Evolutionary conservation across 2,329 filamentous ascomycete genomes (phyloP).

Genomic region (Cladophialophora chaetospira): DNA sequence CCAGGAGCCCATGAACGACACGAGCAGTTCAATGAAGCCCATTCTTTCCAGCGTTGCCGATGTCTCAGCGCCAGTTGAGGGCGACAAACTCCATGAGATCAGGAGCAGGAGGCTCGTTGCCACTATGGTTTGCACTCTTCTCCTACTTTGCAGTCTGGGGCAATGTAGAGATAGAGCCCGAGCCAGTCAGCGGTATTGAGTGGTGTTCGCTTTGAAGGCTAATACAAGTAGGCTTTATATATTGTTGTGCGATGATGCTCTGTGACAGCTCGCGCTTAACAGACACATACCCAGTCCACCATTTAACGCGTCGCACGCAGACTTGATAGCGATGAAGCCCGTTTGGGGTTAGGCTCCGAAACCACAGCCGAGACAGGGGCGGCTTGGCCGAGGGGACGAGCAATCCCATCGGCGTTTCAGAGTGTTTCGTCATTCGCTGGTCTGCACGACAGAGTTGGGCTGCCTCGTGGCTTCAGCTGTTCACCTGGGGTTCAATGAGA

Average conservation of each 20-base stretch:
- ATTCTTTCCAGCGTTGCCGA: too few relatives aligned
- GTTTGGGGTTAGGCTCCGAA: neutral
- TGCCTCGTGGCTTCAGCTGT: constrained; percentile 19
- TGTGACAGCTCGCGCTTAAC: neutral
- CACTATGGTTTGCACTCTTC: too few relatives aligned
- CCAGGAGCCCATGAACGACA: too few relatives aligned
- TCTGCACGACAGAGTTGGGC: constrained; percentile 7
- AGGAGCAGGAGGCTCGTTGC: too few relatives aligned
- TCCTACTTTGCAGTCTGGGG: too few relatives aligned
- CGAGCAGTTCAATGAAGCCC: too few relatives aligned
- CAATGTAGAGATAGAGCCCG: too few relatives aligned
- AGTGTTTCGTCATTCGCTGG: constrained; percentile 17
- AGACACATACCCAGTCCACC: neutral
- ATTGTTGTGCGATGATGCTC: neutral
- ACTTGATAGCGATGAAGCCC: neutral
- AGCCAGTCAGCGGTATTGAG: too few relatives aligned
- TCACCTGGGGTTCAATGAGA: constrained; percentile 7
- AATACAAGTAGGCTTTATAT: too few relatives aligned
- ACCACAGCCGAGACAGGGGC: neutral
- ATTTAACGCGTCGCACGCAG: neutral
- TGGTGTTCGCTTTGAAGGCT: too few relatives aligned
- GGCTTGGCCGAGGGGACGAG: neutral
- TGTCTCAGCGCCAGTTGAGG: too few relatives aligned
- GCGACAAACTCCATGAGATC: too few relatives aligned
- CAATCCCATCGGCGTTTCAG: constrained; percentile 23